Percentiles rank a stretch among this genome's conserved stretches.
Conservation (phyloP, 306 rosid genomes). For the Abrus pulchellus region DNA sequence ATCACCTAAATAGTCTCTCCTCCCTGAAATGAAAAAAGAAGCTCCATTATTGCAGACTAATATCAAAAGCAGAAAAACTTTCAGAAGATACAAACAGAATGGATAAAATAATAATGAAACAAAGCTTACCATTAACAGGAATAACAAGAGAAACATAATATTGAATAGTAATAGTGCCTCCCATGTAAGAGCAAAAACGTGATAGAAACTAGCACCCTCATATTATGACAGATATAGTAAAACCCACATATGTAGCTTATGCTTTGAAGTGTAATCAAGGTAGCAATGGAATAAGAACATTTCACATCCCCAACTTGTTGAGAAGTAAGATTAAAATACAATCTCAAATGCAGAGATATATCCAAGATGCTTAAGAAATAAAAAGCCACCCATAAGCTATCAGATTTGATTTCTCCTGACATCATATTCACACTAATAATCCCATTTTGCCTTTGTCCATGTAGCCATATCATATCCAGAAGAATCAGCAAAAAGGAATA, state of each 20-base stretch:
- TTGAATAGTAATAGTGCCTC: conserved; percentile 74
- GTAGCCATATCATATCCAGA: conserved; percentile 59
- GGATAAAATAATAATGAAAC: conserved; percentile 51
- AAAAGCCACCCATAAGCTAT: conserved; percentile 51
- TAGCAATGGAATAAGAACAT: conserved; percentile 61
- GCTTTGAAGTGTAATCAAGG: conserved; percentile 61
- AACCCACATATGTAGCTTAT: conserved; percentile 67
- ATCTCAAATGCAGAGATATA: conserved; percentile 59
- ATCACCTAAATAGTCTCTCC: conserved; percentile 68
- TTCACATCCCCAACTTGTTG: conserved; percentile 63
- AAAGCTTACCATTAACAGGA: conserved; percentile 81
- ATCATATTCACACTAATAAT: conserved; percentile 52
- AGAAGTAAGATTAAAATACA: conserved; percentile 57
- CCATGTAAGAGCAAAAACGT: conserved; percentile 70
- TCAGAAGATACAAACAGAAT: conserved; percentile 41
- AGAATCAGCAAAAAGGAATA: conserved; percentile 55
- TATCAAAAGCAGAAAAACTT: conserved; percentile 32
- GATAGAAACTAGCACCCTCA: conserved; percentile 62
- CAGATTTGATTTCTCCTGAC: conserved; percentile 58
- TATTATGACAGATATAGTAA: conserved; percentile 61
- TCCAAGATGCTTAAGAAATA: conserved; percentile 58
- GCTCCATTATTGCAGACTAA: conserved; percentile 40
- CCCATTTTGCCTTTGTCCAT: conserved; percentile 49
- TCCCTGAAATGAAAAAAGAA: conserved; percentile 66
- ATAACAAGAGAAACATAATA: conserved; percentile 81